These are phyloP conservation scores for Lentinula sp. DNA, from an alignment of 768 basidiomycete species.

Conservation along the genomic window DNA sequence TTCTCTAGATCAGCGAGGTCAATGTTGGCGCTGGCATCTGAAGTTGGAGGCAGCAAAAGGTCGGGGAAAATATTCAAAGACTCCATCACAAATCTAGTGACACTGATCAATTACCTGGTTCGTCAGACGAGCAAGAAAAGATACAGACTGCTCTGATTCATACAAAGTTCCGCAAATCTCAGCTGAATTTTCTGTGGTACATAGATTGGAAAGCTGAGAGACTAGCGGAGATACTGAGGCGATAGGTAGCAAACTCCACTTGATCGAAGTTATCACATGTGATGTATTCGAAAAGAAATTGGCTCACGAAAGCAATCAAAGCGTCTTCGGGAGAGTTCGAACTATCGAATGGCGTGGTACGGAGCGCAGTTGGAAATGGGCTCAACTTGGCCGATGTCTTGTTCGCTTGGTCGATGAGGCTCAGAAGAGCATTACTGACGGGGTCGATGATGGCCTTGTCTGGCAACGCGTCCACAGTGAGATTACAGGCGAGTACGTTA, in stretches of 20 bases:
- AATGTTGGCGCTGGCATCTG: not conserved
- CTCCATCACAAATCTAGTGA: constrained; percentile 4
- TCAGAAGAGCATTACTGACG: not conserved
- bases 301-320: not conserved
- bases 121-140: not conserved
- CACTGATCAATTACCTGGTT: not conserved
- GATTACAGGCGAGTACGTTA: not conserved
- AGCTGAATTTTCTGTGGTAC: not conserved
- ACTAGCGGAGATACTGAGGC: not conserved
- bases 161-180: not conserved
- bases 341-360: not conserved
- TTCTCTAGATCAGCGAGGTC: constrained; percentile 2
- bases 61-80: constrained; percentile 2
- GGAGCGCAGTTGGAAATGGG: not conserved
- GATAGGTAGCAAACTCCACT: not conserved
- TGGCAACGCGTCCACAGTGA: not conserved
- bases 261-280: not conserved
- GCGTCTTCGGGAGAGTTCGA: not conserved
- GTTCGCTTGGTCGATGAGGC: not conserved
- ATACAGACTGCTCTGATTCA: constrained; percentile 2
- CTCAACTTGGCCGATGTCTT: not conserved
- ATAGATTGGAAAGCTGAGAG: not conserved
- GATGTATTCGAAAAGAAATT: not conserved
- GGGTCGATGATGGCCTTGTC: not conserved
- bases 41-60: not conserved